Percentiles rank a stretch among this genome's conserved stretches.
phyloP scores from a whole-genome alignment of 2,329 filamentous ascomycete genomes.

The Sporothrix brasiliensis region DNA sequence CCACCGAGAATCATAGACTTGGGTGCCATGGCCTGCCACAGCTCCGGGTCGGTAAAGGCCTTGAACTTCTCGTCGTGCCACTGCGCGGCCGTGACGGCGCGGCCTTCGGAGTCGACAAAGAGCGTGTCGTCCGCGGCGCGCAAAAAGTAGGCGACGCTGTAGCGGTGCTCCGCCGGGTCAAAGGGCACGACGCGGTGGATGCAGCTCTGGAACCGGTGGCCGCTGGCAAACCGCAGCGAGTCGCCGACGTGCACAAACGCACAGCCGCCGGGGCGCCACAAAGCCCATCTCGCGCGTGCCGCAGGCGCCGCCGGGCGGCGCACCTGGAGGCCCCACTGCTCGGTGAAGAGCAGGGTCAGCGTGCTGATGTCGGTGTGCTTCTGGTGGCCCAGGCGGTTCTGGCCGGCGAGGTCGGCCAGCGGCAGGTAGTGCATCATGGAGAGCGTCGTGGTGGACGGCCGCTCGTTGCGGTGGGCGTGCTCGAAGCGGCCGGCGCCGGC shows the following conservation, averaged over 20 bases:
- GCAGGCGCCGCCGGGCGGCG: slow-evolving; percentile 41
- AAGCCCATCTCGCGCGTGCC: slow-evolving; percentile 55
- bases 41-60: slow-evolving; percentile 45
- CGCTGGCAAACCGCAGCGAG: slow-evolving; percentile 58
- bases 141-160: slow-evolving; percentile 63
- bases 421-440: slow-evolving; percentile 60
- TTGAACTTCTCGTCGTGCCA: slow-evolving; percentile 61
- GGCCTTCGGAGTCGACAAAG: slow-evolving; percentile 59
- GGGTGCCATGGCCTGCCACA: slow-evolving; percentile 52
- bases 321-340: slow-evolving; percentile 62
- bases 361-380: slow-evolving; percentile 62
- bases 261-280: slow-evolving; percentile 55
- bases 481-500: slow-evolving; percentile 53
- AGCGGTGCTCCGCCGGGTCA: slow-evolving; percentile 56
- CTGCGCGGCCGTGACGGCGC: slow-evolving; percentile 56
- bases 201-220: slow-evolving; percentile 58
- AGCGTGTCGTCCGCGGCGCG: slow-evolving; percentile 59
- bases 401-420: slow-evolving; percentile 42
- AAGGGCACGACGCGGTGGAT: slow-evolving; percentile 61
- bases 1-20: slow-evolving; percentile 54
- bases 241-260: slow-evolving; percentile 63
- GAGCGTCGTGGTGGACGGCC: slow-evolving; percentile 54
- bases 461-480: slow-evolving; percentile 55
- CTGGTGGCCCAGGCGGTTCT: slow-evolving; percentile 50
- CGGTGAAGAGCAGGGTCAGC: slow-evolving; percentile 58